phyloP scores from a whole-genome alignment of 2,329 filamentous ascomycete genomes.

The Botrytis deweyae region DNA sequence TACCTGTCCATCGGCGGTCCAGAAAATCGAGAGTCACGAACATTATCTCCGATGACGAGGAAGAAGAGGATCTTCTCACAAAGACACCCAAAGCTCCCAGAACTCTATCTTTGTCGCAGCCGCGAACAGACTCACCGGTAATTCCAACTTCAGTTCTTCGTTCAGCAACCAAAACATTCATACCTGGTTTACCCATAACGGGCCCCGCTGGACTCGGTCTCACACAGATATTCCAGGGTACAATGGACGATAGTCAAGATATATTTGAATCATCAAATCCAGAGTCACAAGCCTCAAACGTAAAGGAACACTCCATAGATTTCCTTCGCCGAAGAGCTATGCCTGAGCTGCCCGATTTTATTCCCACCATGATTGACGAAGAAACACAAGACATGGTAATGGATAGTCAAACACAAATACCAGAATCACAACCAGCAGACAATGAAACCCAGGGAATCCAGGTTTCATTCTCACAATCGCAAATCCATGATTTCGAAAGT shows the following conservation, averaged over 20 bases:
- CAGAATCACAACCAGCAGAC: slow-evolving; percentile 45
- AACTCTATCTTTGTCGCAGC: slow-evolving; percentile 35
- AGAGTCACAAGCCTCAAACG: slow-evolving; percentile 34
- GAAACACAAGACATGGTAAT: slow-evolving; percentile 48
- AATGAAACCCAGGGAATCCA: slow-evolving; percentile 44
- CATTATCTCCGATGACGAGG: slow-evolving; percentile 45
- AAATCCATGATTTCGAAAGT: slow-evolving; percentile 58
- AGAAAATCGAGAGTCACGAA: slow-evolving; percentile 34
- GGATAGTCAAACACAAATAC: slow-evolving; percentile 48
- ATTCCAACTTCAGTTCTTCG: slow-evolving; percentile 64
- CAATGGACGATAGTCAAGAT: slow-evolving; percentile 66
- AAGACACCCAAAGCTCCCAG: slow-evolving; percentile 28
- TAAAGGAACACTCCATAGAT: slow-evolving; percentile 46
- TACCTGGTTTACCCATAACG: slow-evolving; percentile 64
- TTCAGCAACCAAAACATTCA: slow-evolving; percentile 67
- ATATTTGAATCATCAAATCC: slow-evolving; percentile 34
- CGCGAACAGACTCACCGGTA: slow-evolving; percentile 47
- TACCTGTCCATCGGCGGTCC: slow-evolving; percentile 24
- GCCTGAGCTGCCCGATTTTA: slow-evolving; percentile 46
- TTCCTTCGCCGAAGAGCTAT: slow-evolving; percentile 50
- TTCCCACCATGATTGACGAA: slow-evolving; percentile 45
- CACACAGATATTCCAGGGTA: slow-evolving; percentile 88
- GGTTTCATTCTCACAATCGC: slow-evolving; percentile 60
- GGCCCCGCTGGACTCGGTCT: slow-evolving; percentile 68
- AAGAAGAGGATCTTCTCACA: slow-evolving; percentile 40